These are phyloP conservation scores for Globisporangium spiculum DNA, from an alignment of 352 stramenopile species.

Conservation along the genomic window DNA sequence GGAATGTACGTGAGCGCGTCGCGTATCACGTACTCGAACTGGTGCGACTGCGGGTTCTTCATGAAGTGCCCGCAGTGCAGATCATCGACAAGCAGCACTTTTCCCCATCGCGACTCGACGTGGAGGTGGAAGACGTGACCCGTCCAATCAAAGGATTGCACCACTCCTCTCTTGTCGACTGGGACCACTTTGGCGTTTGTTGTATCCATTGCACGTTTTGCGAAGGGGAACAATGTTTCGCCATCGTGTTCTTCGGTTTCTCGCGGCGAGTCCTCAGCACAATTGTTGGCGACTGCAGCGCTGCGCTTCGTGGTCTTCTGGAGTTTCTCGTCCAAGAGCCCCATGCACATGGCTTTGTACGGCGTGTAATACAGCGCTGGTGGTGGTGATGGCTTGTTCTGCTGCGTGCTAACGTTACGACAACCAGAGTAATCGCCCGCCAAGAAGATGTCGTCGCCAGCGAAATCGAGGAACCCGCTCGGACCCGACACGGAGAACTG, in stretches of 20 bases:
- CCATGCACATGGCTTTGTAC: slow-evolving; percentile 13
- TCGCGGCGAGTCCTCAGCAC: background rate
- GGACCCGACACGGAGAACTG: slow-evolving; percentile 27
- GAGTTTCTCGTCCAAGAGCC: background rate
- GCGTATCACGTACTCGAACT: slow-evolving; percentile 10
- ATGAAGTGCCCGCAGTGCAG: slow-evolving; percentile 22
- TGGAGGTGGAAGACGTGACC: slow-evolving; percentile 21
- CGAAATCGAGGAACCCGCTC: slow-evolving; percentile 21
- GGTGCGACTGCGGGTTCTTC: slow-evolving; percentile 27
- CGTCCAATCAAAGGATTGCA: background rate
- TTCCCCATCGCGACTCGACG: slow-evolving; percentile 44
- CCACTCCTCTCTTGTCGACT: background rate
- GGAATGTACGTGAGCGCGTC: slow-evolving; percentile 5
- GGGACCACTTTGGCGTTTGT: background rate
- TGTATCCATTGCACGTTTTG: background rate
- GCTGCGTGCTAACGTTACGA: too few relatives aligned
- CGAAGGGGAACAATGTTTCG: background rate
- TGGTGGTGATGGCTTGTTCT: background rate
- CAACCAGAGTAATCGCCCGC: background rate
- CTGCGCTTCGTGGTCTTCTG: background rate
- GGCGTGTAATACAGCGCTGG: background rate
- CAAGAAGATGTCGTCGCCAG: slow-evolving; percentile 25
- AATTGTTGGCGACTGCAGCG: background rate
- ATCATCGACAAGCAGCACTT: slow-evolving; percentile 38
- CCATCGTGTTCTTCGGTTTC: background rate